These are phyloP conservation scores for Ensete glaucum DNA, from an alignment of 176 grass and related monocot species.

Conservation along the genomic window DNA sequence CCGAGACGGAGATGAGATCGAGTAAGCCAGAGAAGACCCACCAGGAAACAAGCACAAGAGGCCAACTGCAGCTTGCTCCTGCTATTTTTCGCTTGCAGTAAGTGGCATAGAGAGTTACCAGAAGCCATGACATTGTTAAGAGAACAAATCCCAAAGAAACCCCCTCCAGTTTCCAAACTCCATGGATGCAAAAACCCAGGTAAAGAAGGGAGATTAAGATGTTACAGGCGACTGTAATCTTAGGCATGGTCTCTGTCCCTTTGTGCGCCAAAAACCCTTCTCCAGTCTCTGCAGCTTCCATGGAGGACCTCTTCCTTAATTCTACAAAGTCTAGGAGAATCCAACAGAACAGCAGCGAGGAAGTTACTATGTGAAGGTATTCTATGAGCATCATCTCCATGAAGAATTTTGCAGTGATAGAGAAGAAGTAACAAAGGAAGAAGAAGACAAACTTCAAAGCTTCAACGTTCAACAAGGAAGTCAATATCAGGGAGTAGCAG, in stretches of 20 bases:
- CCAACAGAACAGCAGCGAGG: conserved; percentile 36
- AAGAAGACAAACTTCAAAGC: background rate
- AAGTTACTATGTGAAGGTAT: conserved; percentile 19
- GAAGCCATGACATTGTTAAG: conserved; percentile 41
- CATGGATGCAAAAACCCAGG: conserved; percentile 25
- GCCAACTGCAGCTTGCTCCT: conserved; percentile 22
- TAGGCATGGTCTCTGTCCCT: background rate
- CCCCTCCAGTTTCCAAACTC: conserved; percentile 21
- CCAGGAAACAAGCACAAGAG: conserved; percentile 49
- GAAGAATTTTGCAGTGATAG: too few species aligned
- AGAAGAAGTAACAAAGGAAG: too few species aligned
- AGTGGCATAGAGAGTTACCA: conserved; percentile 30
- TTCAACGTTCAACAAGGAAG: background rate
- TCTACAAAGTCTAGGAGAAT: conserved; percentile 17
- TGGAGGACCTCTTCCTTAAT: conserved; percentile 1
- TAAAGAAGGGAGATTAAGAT: conserved; percentile 16
- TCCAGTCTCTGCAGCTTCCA: background rate
- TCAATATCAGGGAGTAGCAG: too few species aligned
- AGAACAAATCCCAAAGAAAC: conserved; percentile 21
- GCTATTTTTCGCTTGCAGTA: conserved; percentile 30
- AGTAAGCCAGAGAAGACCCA: conserved; percentile 46
- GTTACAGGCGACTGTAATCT: conserved; percentile 27
- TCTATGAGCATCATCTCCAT: conserved; percentile 12
- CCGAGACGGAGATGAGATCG: conserved; percentile 24
- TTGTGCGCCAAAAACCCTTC: conserved; percentile 1